Evolutionary conservation across 768 basidiomycete species (phyloP), one percentile per base, ranked within the genome.

Genomic region (Boletus sp.): DNA sequence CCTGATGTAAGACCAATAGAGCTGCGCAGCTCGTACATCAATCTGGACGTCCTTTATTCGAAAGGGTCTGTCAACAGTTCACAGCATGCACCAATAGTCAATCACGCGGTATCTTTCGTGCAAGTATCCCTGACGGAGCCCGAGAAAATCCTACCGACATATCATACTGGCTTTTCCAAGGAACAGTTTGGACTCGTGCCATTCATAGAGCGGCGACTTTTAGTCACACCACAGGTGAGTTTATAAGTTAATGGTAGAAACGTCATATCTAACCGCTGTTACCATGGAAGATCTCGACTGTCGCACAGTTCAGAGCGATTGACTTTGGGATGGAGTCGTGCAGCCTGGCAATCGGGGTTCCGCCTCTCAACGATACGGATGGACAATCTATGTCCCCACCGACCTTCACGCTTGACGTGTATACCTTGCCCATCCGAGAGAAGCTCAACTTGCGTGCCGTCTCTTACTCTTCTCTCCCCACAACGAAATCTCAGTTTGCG

Each of bases 241-340:
- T 42, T 52, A 20, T 20, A 30, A 3, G n/a, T 12, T 18, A 20
- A 36, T 4, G 24, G 24, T 24, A 24, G 24, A 24, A 1, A 24
- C 24, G 24, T 24, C 24, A 7, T 20, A 41, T 18, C 30, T 41
- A 9, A 51, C 4, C 30, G 29, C 7, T 12, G n/a, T 30, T 7
- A 3, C 7, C 33, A 8, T 29, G 54, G 18, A 54, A 54, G 54
- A 48, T 48, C 4, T 48, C 37, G 17, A 54, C 47, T 24, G 20
- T 54, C 28, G 39, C 47, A 9, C 54, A 54, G 17, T 54, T 54
- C 24, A 39, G 54, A 54, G 39, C 47, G 15, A 54, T 48, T 8
- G 54, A 54, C 20, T 54, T 54, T 40, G 54, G 47, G 39, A 54
- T 54, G 54, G 46, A 54, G 20, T 54, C 39, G 5, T 54, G 54